Base-by-base conservation (phyloP, 2,329 filamentous ascomycete genomes). In the Dryadomyces sulphureus region DNA sequence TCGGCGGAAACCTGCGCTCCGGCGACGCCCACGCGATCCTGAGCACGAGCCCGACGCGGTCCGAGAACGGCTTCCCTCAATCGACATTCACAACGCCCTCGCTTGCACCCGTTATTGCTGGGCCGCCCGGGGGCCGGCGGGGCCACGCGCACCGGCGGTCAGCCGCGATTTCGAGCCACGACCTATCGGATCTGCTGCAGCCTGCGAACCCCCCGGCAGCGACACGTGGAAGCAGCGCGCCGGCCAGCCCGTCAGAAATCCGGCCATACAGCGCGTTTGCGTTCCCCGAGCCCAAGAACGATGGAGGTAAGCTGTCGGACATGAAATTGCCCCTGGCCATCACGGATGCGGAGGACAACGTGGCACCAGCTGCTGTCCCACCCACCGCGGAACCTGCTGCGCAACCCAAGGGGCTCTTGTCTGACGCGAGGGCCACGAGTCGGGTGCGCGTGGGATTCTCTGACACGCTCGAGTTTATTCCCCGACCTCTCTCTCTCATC, bases 91-190 rank as follows among this genome's bases (percentile, higher is more conserved):
- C 25, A 19, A n/a, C 41, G 14, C 21, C 14, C 2, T 40, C 38
- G 7, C 17, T 19, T 11, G 21, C 21, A 16, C 38, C 38, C 14
- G 11, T 17, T 12, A 25, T n/a, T 8, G n/a, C 35, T 27, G 50
- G 50, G 3, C 49, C 52, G 1, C 42, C 50, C 1, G 34, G 21
- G 5, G 65, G 69, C 45, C 72, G 79, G 50, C 73, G 84, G 54
- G 79, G 82, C 16, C 86, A 93, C 62, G 77, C 75, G 17, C 89
- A 95, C 59, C 77, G 86, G 49, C 78, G 90, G 49, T 94, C 89
- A 30, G 75, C 73, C 49, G 84, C 86, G 5, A 79, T 95, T 43
- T 94, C 88, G 1, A 84, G 79, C 48, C 84, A 90, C 57, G 89
- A 95, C 57, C 64, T 94, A 20, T 77, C 79, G 11, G 67, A 73